These are phyloP conservation scores for Choricystis sp. DNA, from an alignment of 139 green algal species.

Conservation along the genomic window DNA sequence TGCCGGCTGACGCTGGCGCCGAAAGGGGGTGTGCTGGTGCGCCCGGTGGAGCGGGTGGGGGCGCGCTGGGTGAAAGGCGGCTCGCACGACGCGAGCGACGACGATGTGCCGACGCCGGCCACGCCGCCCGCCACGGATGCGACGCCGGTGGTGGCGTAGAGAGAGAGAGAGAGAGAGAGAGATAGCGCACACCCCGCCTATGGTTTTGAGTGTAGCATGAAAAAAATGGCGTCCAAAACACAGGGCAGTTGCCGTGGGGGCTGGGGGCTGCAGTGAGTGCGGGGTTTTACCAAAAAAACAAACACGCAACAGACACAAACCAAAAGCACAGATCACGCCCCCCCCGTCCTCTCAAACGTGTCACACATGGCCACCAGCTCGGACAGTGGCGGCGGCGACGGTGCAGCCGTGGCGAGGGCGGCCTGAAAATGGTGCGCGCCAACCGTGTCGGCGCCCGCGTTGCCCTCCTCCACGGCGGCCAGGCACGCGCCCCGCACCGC, in stretches of 20 bases:
- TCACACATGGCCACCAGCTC: background rate
- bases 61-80: background rate
- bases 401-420: background rate
- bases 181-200: no score
- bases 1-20: background rate
- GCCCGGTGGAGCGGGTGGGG: background rate
- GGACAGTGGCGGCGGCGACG: no score
- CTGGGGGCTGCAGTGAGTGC: no score
- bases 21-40: background rate
- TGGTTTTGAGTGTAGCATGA: no score
- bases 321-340: no score
- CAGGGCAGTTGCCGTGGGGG: no score
- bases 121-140: no score
- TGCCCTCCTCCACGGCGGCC: conserved; percentile 49
- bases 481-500: conserved; percentile 83
- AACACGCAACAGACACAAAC: no score
- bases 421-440: background rate
- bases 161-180: background rate
- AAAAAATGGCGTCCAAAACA: no score
- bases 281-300: no score
- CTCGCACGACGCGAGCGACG: background rate
- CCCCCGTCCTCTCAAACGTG: background rate
- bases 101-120: background rate
- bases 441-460: conserved; percentile 2
- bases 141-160: background rate